phyloP scores from a whole-genome alignment of 768 basidiomycete species.

The Leccinellum luteum region DNA sequence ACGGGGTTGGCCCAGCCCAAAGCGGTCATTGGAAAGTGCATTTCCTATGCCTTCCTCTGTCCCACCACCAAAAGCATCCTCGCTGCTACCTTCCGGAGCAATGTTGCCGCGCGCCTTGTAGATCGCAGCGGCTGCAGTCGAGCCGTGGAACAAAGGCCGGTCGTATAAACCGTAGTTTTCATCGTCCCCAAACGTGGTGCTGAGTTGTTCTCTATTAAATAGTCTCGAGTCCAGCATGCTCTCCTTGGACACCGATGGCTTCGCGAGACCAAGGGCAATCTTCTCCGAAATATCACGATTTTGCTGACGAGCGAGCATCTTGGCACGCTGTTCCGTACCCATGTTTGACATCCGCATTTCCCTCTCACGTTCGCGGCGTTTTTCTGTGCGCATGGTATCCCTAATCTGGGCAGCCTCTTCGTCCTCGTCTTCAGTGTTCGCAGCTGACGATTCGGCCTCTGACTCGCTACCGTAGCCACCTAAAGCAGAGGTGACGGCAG shows the following conservation, averaged over 20 bases:
- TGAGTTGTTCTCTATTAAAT: slow-evolving; percentile 93
- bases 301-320: slow-evolving; percentile 92
- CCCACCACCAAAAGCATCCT: slow-evolving; percentile 91
- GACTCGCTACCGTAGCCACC: slow-evolving; percentile 88
- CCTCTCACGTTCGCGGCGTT: slow-evolving; percentile 89
- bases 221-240: slow-evolving; percentile 95
- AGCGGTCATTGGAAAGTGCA: slow-evolving; percentile 91
- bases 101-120: slow-evolving; percentile 94
- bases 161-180: slow-evolving; percentile 96
- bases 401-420: slow-evolving; percentile 84
- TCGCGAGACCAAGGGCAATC: slow-evolving; percentile 95
- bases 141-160: slow-evolving; percentile 92
- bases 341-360: slow-evolving; percentile 99
- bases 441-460: slow-evolving; percentile 43
- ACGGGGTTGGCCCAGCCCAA: slow-evolving; percentile 79
- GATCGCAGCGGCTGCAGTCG: slow-evolving; percentile 97
- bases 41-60: slow-evolving; percentile 93
- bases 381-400: slow-evolving; percentile 88
- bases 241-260: slow-evolving; percentile 94
- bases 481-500: slow-evolving; percentile 71
- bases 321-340: slow-evolving; percentile 95
- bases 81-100: slow-evolving; percentile 63
- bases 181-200: slow-evolving; percentile 80
- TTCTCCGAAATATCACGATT: slow-evolving; percentile 99
- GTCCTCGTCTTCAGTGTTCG: slow-evolving; percentile 61